Evolutionary conservation across 441 rosid species (phyloP).

Genomic region (Pelargonium citronellum): DNA sequence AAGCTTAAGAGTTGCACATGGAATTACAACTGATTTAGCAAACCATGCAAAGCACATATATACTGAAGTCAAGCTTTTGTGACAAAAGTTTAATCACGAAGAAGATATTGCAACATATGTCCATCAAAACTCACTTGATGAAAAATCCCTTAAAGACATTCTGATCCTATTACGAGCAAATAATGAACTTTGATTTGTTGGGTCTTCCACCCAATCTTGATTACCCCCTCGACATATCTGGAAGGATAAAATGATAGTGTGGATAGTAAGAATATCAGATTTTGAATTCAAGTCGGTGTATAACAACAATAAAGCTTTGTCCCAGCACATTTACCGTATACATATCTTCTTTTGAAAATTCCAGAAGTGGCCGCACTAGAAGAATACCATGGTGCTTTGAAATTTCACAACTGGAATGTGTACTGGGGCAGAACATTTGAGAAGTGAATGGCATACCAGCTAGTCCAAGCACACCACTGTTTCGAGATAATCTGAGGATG

Average conservation of each 20-base stretch:
- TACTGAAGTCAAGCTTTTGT: conserved; percentile 6
- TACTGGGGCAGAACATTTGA: conserved; percentile 43
- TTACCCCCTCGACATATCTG: conserved; percentile 62
- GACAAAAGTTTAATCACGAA: not conserved
- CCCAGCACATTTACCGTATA: conserved; percentile 48
- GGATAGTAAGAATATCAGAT: not conserved
- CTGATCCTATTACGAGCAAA: conserved; percentile 88
- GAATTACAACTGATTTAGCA: not conserved
- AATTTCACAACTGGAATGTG: conserved; percentile 29
- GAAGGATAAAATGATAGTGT: conserved; percentile 10
- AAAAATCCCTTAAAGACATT: conserved; percentile 46
- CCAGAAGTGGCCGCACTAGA: conserved; percentile 73
- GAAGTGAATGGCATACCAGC: conserved; percentile 83
- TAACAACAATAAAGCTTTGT: not conserved
- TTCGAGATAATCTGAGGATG: conserved; percentile 80
- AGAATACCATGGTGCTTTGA: conserved; percentile 45
- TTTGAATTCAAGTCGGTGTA: not conserved
- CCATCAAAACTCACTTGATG: conserved; percentile 50
- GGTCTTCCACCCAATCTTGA: conserved; percentile 84
- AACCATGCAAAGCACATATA: not conserved
- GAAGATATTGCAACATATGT: not conserved
- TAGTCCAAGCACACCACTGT: conserved; percentile 90
- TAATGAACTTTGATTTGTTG: conserved; percentile 60
- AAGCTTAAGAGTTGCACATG: not conserved
- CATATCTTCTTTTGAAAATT: conserved; percentile 73